Conservation (phyloP, 441 rosid genomes). For the Breynia disticha region DNA sequence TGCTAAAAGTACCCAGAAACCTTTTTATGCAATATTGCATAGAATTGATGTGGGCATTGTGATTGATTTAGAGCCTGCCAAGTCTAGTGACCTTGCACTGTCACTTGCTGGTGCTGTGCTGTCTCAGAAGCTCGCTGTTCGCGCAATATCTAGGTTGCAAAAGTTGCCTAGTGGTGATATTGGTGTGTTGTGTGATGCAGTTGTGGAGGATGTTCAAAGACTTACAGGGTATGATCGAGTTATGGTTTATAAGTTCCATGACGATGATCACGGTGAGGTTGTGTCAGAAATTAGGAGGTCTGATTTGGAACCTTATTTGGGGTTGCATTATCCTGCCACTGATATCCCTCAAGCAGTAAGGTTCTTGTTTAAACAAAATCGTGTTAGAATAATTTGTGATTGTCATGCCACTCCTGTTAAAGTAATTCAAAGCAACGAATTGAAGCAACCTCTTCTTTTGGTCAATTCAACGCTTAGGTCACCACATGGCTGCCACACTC, state of each 20-base stretch:
- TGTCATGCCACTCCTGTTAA: slow-evolving; percentile 49
- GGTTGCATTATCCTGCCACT: slow-evolving; percentile 72
- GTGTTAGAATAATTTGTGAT: slow-evolving; percentile 68
- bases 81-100: slow-evolving; percentile 42
- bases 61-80: slow-evolving; percentile 78
- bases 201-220: slow-evolving; percentile 74
- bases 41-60: slow-evolving; percentile 65
- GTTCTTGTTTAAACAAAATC: slow-evolving; percentile 74
- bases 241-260: slow-evolving; percentile 79
- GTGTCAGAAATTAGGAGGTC: slow-evolving; percentile 71
- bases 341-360: slow-evolving; percentile 82
- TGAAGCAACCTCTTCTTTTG: slow-evolving; percentile 56
- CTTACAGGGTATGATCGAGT: slow-evolving; percentile 81
- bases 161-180: slow-evolving; percentile 75
- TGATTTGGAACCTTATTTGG: slow-evolving; percentile 78
- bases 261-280: slow-evolving; percentile 81
- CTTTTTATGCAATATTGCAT: slow-evolving; percentile 71
- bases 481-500: slow-evolving; percentile 61
- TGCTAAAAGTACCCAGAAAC: slow-evolving; percentile 42
- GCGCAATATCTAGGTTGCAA: slow-evolving; percentile 73
- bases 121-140: slow-evolving; percentile 70
- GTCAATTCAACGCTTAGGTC: slow-evolving; percentile 66
- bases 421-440: slow-evolving; percentile 53
- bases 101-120: slow-evolving; percentile 70
- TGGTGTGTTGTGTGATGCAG: slow-evolving; percentile 59